phyloP scores from a whole-genome alignment of 129 eudicot genomes.

The Artemisia tridentata region DNA sequence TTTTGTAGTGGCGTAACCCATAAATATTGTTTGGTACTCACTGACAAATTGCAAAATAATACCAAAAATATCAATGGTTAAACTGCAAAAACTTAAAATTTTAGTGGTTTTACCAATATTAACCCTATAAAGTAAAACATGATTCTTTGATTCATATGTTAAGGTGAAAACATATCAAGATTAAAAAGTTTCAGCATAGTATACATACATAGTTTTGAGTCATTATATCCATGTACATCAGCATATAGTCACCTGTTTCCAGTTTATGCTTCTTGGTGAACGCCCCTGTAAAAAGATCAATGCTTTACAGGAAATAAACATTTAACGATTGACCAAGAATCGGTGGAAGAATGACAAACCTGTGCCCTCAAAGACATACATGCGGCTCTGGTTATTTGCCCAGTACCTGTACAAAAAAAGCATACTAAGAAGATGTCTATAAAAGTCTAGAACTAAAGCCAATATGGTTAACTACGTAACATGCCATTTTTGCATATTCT shows the following conservation, averaged over 20 bases:
- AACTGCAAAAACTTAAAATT: too few relatives aligned
- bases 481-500: neutral
- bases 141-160: neutral
- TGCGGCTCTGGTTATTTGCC: constrained; percentile 89
- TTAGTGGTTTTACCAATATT: too few relatives aligned
- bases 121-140: neutral
- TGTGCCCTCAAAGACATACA: constrained; percentile 88
- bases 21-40: too few relatives aligned
- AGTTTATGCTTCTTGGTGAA: constrained; percentile 56
- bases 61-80: too few relatives aligned
- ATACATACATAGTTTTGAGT: constrained; percentile 54
- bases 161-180: neutral
- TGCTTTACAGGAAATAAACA: neutral
- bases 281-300: constrained; percentile 46
- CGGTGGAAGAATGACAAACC: constrained; percentile 40
- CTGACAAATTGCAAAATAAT: too few relatives aligned
- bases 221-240: constrained; percentile 45
- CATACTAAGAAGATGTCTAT: neutral
- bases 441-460: constrained; percentile 9
- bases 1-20: too few relatives aligned
- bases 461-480: neutral
- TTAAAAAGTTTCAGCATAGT: neutral
- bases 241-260: constrained; percentile 56
- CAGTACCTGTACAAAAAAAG: constrained; percentile 50
- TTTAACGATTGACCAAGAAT: neutral